Base-by-base conservation (phyloP, 2,329 filamentous ascomycete genomes). In the Ceratocystis lukuohia region DNA sequence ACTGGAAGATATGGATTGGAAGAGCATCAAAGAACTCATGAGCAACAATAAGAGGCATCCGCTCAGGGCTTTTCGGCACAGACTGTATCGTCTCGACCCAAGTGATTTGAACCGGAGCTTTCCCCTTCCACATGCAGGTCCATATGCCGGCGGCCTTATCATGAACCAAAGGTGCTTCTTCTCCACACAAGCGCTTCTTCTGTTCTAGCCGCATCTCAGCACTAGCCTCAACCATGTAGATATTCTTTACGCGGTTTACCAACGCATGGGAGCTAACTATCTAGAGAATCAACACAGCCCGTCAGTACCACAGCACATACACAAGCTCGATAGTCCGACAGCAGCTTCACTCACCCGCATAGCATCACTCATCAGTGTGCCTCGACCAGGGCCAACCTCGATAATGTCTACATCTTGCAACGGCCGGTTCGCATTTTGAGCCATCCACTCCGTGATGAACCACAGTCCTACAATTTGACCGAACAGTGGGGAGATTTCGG, bases 21-120 rank as follows among this genome's bases (percentile, higher is more conserved):
- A 99, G 85, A 1, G 94, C 94, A 71, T 99, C 94, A 77, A 99
- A 99, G 80, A 99, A 97, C 74, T 99, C 94, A 74, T 99, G 94
- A 3, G 94, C 94, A 62, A 97, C 84, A 68, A 99, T 96, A 75
- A 97, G 95, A 0, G 94, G 93, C 25, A 86, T 89, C 73, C 25
- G 69, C 61, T 59, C 73, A 78, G 70, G 75, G 88, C 85, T 80
- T 70, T 84, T 82, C 0, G 91, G 89, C 20, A 96, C 82, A n/a
- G 91, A 84, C 70, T 89, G 85, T 72, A 96, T 88, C 69, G 92
- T 89, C 74, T 97, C 91, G 10, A 89, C 88, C 94, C 94, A 99
- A 61, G 90, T 82, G 48, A 96, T 84, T n/a, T 89, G 85, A 17
- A 88, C 80, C 15, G 81, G 79, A 30, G 84, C 82, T 73, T 59